Base-by-base conservation (phyloP, 2,329 filamentous ascomycete species). In the Cladobotryum protrusum region DNA sequence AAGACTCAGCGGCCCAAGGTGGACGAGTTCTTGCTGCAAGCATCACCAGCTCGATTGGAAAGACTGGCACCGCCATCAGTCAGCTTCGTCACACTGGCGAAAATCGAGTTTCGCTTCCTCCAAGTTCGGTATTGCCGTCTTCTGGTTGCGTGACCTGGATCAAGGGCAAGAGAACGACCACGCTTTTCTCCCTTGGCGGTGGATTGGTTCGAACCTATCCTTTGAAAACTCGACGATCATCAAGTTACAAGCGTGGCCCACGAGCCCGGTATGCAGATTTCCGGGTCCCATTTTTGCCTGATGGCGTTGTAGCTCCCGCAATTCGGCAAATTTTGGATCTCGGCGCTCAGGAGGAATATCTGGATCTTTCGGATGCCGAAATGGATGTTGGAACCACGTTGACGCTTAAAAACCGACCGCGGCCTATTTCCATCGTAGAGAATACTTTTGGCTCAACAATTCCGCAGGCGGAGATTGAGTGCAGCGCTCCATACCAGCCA, bases 401-500 rank as follows among this genome's bases (percentile, higher is more conserved):
- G 61, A 73, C 79, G 49, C 72, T 74, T 54, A 74, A 72, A 58
- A 66, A 65, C 48, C 68, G 67, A 56, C 59, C 68, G 39, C 60
- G 63, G 48, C 65, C 61, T 59, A 60, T 43, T 11, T 34, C 56
- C 56, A 63, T 61, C 45, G 60, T 56, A 58, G 73, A 70, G 60
- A 70, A 66, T 60, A 72, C 67, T 49, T 78, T 73, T 64, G 86
- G 73, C 67, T 87, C 70, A 64, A 86, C 72, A 64, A 91, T 81
- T 50, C 82, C 82, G 1, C 81, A 85, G 56, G 89, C 89, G 5
- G 91, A 96, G 72, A 95, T 96, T 56, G 93, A 99, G 63, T 96
- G 92, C 1, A 96, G 92, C 62, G 87, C 91, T 4, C 89, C 92
- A 2, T 97, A 96, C 60, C 91, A 96, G 61, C 92, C 93, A 1